Evolutionary conservation across 352 stramenopile species (phyloP).

Genomic region (Phytophthora lateralis): DNA sequence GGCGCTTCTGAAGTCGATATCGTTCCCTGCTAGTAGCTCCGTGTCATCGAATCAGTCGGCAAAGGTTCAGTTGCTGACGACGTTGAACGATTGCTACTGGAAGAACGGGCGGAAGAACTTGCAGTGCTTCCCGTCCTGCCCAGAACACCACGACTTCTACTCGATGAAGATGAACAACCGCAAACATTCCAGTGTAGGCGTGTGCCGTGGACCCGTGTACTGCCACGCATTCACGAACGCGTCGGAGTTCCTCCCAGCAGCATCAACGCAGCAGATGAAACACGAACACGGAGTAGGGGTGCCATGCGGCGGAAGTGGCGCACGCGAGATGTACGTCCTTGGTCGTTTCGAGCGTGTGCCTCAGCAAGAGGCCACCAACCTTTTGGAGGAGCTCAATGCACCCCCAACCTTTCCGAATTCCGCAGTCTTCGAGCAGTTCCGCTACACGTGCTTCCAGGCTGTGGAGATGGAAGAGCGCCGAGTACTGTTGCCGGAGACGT

Average conservation of each 20-base stretch:
- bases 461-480: slow-evolving; percentile 82
- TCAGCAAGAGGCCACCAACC: slow-evolving; percentile 60
- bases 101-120: slow-evolving; percentile 92
- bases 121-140: slow-evolving; percentile 88
- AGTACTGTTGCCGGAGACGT: slow-evolving; percentile 29
- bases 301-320: slow-evolving; percentile 43
- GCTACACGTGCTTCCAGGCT: slow-evolving; percentile 81
- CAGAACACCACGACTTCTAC: slow-evolving; percentile 89
- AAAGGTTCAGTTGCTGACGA: slow-evolving; percentile 58
- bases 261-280: slow-evolving; percentile 63
- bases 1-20: slow-evolving; percentile 8
- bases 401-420: slow-evolving; percentile 53
- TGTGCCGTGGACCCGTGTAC: slow-evolving; percentile 82
- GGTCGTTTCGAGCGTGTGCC: slow-evolving; percentile 82
- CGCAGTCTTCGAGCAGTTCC: slow-evolving; percentile 72
- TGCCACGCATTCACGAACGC: slow-evolving; percentile 66
- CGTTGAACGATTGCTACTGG: slow-evolving; percentile 83
- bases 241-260: slow-evolving; percentile 25
- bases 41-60: slow-evolving; percentile 17
- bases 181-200: slow-evolving; percentile 84
- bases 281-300: slow-evolving; percentile 49
- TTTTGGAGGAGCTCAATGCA: slow-evolving; percentile 46
- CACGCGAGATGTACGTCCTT: slow-evolving; percentile 72
- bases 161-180: slow-evolving; percentile 91
- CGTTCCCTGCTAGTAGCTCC: slow-evolving; percentile 9